Conservation (phyloP, 164 flowering plant species). For the Dillenia turbinata region DNA sequence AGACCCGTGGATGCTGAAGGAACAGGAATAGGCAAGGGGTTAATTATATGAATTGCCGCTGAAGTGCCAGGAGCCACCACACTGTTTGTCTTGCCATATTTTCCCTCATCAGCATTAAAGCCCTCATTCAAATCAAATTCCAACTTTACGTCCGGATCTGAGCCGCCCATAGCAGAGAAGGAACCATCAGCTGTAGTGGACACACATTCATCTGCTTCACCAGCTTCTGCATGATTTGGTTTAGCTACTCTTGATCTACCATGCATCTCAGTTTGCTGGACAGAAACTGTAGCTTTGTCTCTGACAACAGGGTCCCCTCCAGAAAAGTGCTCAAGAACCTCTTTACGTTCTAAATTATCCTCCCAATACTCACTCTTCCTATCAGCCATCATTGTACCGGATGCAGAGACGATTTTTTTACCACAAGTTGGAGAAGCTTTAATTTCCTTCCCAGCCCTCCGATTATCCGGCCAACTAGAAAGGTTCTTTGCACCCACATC, state of each 20-base stretch:
- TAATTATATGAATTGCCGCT: slow-evolving; percentile 25
- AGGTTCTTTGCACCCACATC: slow-evolving; percentile 13
- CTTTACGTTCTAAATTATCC: slow-evolving; percentile 26
- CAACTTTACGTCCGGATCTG: slow-evolving; percentile 45
- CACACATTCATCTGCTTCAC: slow-evolving; percentile 31
- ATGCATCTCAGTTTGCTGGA: slow-evolving; percentile 16
- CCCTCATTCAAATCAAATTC: slow-evolving; percentile 95
- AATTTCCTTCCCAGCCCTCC: slow-evolving; percentile 16
- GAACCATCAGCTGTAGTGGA: slow-evolving; percentile 36
- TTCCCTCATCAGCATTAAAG: slow-evolving; percentile 62
- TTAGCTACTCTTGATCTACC: slow-evolving; percentile 17
- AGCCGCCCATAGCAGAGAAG: slow-evolving; percentile 25
- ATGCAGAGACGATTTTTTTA: slow-evolving; percentile 14
- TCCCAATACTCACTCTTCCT: slow-evolving; percentile 17
- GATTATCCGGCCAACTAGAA: slow-evolving; percentile 14
- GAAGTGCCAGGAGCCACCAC: slow-evolving; percentile 19
- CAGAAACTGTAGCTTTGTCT: slow-evolving; percentile 11
- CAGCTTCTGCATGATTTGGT: slow-evolving; percentile 22
- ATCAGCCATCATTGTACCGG: slow-evolving; percentile 12
- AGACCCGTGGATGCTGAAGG: slow-evolving; percentile 34
- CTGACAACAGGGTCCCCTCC: slow-evolving; percentile 16
- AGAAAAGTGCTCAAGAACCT: slow-evolving; percentile 14
- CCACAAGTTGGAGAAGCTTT: slow-evolving; percentile 10
- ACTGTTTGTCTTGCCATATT: slow-evolving; percentile 33
- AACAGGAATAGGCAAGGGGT: slow-evolving; percentile 38